phyloP scores from a whole-genome alignment of 2,329 filamentous ascomycete genomes.

The Chrysoporthe deuterocubensis region DNA sequence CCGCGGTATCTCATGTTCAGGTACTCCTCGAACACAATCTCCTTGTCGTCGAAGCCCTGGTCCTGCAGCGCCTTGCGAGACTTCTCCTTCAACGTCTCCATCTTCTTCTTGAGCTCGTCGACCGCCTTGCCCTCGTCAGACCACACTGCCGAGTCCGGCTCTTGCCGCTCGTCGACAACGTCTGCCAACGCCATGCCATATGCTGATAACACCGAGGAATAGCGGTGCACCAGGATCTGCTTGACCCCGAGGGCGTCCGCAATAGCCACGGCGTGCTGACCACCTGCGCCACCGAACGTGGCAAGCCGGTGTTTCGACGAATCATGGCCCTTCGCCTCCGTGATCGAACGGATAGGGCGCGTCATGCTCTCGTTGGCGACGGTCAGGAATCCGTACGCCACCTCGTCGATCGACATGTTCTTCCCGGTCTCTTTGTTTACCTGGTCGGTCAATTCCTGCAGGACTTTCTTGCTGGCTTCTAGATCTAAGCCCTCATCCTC shows the following conservation, averaged over 20 bases:
- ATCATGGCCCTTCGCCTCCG: slow-evolving; percentile 90
- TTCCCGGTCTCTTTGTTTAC: slow-evolving; percentile 77
- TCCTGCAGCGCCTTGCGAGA: slow-evolving; percentile 69
- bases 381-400: slow-evolving; percentile 86
- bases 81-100: slow-evolving; percentile 79
- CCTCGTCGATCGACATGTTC: slow-evolving; percentile 77
- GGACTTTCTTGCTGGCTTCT: slow-evolving; percentile 73
- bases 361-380: slow-evolving; percentile 94
- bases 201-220: slow-evolving; percentile 86
- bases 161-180: slow-evolving; percentile 88
- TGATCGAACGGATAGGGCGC: slow-evolving; percentile 84
- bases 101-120: slow-evolving; percentile 69
- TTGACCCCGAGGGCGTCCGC: slow-evolving; percentile 82
- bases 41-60: slow-evolving; percentile 77
- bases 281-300: slow-evolving; percentile 89
- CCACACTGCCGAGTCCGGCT: slow-evolving; percentile 70
- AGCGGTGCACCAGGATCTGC: slow-evolving; percentile 84
- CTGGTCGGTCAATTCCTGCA: slow-evolving; percentile 75
- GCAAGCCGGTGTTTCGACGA: slow-evolving; percentile 88
- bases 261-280: slow-evolving; percentile 91
- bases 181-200: slow-evolving; percentile 94
- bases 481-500: slow-evolving; percentile 81
- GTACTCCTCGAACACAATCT: slow-evolving; percentile 87
- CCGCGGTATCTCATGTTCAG: slow-evolving; percentile 92
- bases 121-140: slow-evolving; percentile 61